Percentiles rank a stretch among this genome's conserved stretches.
These are phyloP conservation scores for Drechslera avenae DNA, from an alignment of 2,329 filamentous ascomycete species.

Conservation along the genomic window DNA sequence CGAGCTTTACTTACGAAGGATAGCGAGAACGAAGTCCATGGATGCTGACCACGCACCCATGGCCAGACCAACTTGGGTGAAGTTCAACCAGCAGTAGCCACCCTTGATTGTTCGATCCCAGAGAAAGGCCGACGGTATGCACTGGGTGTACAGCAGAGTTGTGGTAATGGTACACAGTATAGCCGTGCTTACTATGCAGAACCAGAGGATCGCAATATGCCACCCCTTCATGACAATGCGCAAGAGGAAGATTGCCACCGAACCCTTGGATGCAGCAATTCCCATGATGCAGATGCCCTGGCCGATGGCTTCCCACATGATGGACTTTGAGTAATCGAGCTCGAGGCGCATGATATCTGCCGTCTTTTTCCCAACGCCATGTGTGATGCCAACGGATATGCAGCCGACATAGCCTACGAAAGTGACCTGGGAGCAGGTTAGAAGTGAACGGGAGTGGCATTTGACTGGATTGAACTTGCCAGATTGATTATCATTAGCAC, in stretches of 20 bases:
- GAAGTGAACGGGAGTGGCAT: neutral
- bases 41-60: constrained; percentile 42
- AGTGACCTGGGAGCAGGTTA: constrained; percentile 18
- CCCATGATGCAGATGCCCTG: constrained; percentile 41
- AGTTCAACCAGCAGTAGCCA: constrained; percentile 36
- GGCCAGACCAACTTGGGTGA: constrained; percentile 33
- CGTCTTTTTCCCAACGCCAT: constrained; percentile 37
- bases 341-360: constrained; percentile 23
- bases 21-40: constrained; percentile 45
- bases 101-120: constrained; percentile 36
- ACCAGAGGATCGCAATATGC: constrained; percentile 40
- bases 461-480: constrained; percentile 14
- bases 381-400: constrained; percentile 29
- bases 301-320: constrained; percentile 40
- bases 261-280: constrained; percentile 38
- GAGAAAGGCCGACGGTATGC: constrained; percentile 31
- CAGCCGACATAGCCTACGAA: constrained; percentile 35
- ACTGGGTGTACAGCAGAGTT: constrained; percentile 35
- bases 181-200: constrained; percentile 35
- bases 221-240: constrained; percentile 37
- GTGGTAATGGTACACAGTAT: constrained; percentile 36
- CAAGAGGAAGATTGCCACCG: constrained; percentile 39
- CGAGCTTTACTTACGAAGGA: constrained; percentile 27
- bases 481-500: constrained; percentile 36
- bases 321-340: constrained; percentile 35